Conservation (phyloP, 768 basidiomycete genomes). For the Boletellus ananiceps region DNA sequence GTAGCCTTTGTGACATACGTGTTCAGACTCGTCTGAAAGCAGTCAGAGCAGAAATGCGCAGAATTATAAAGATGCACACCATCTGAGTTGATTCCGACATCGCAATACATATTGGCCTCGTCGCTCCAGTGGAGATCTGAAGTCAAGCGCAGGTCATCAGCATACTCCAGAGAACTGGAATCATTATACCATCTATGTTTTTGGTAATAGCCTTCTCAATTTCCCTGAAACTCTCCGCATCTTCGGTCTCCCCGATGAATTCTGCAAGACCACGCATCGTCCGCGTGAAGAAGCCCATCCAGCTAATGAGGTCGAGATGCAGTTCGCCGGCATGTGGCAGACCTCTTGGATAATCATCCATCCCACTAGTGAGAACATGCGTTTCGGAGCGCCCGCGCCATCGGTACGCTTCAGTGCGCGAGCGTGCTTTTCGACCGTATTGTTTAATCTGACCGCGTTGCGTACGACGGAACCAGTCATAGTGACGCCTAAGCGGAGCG, state of each 20-base stretch:
- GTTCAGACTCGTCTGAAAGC: constrained; percentile 77
- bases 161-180: background rate
- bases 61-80: constrained; percentile 42
- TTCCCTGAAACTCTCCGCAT: constrained; percentile 67
- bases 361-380: constrained; percentile 89
- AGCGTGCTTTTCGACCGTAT: constrained; percentile 78
- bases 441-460: constrained; percentile 93
- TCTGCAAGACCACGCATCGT: constrained; percentile 91
- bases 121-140: constrained; percentile 93
- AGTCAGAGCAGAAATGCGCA: constrained; percentile 1
- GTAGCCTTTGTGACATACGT: constrained; percentile 90
- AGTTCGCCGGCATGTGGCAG: constrained; percentile 87
- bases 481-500: constrained; percentile 79
- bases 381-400: constrained; percentile 87
- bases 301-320: constrained; percentile 88
- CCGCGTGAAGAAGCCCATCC: constrained; percentile 94
- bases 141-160: background rate
- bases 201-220: constrained; percentile 77
- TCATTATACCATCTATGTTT: constrained; percentile 73
- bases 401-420: constrained; percentile 85
- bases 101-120: constrained; percentile 89
- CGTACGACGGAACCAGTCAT: constrained; percentile 93
- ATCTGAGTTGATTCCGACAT: constrained; percentile 77
- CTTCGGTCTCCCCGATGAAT: constrained; percentile 83
- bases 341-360: constrained; percentile 96